These are phyloP conservation scores for Diaporthe helianthi DNA, from an alignment of 2,329 filamentous ascomycete species.

Conservation along the genomic window DNA sequence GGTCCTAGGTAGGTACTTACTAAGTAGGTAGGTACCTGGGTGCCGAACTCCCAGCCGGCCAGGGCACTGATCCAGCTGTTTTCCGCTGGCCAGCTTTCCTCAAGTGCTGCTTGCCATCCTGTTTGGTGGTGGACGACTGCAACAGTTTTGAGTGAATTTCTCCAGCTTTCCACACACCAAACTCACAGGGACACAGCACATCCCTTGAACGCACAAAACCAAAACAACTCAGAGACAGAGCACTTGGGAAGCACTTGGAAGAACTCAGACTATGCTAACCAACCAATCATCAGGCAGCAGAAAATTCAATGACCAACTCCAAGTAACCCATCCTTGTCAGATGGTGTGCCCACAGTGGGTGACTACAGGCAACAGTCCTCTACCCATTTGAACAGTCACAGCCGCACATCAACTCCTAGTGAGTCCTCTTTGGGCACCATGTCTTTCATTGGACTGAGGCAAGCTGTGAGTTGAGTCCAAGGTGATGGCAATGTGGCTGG, in stretches of 20 bases:
- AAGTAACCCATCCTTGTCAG: neutral
- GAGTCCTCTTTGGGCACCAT: neutral
- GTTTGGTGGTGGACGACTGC: too few species aligned
- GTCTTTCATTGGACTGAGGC: too few species aligned
- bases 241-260: neutral
- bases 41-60: neutral
- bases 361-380: neutral
- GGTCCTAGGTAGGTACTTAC: too few species aligned
- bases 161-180: neutral
- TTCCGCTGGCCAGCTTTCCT: neutral
- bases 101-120: neutral
- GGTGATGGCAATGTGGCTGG: neutral
- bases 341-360: neutral
- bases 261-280: neutral
- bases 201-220: neutral
- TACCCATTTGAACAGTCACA: neutral
- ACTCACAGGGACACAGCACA: neutral
- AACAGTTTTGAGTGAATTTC: neutral
- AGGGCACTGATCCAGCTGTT: too few species aligned
- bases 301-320: neutral
- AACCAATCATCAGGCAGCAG: neutral
- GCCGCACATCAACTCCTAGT: neutral
- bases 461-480: neutral
- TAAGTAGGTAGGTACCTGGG: neutral
- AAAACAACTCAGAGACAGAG: neutral